A percentile compares a stretch with the other conserved stretches of the same genome.
Evolutionary conservation across 345 rosid species (phyloP).

Genomic region (Draba incana): DNA sequence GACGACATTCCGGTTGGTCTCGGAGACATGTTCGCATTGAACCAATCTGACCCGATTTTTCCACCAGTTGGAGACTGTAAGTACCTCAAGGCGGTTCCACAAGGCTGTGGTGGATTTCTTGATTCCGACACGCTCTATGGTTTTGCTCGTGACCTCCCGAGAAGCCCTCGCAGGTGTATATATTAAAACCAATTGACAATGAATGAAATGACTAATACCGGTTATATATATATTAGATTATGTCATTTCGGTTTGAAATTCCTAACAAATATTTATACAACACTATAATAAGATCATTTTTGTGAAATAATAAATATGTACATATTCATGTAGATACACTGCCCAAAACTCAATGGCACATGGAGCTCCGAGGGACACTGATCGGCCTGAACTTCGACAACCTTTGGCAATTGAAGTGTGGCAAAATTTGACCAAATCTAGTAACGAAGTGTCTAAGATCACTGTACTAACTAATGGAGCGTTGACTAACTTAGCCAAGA

Average conservation of each 20-base stretch:
- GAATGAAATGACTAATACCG: neutral
- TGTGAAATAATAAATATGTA: neutral
- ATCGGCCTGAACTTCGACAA: conserved; percentile 72
- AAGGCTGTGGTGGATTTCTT: conserved; percentile 81
- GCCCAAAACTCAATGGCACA: conserved; percentile 64
- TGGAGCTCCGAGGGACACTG: conserved; percentile 81
- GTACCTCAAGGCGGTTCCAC: conserved; percentile 70
- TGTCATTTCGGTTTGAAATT: neutral
- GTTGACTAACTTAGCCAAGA: conserved; percentile 72
- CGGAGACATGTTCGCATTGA: conserved; percentile 68
- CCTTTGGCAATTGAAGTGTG: conserved; percentile 75
- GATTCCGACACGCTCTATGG: conserved; percentile 94
- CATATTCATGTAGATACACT: conserved; percentile 56
- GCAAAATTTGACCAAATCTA: conserved; percentile 48
- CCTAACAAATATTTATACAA: neutral
- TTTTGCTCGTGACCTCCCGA: conserved; percentile 73
- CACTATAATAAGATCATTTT: neutral
- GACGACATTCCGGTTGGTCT: conserved; percentile 88
- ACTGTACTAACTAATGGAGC: conserved; percentile 83
- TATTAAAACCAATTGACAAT: too few species aligned
- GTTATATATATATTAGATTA: neutral
- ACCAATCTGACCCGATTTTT: conserved; percentile 60
- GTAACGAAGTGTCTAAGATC: conserved; percentile 55
- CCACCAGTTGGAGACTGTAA: conserved; percentile 77
- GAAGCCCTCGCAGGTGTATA: conserved; percentile 81